phyloP scores from a whole-genome alignment of 352 stramenopile species.

The Phytophthora chlamydospora region DNA sequence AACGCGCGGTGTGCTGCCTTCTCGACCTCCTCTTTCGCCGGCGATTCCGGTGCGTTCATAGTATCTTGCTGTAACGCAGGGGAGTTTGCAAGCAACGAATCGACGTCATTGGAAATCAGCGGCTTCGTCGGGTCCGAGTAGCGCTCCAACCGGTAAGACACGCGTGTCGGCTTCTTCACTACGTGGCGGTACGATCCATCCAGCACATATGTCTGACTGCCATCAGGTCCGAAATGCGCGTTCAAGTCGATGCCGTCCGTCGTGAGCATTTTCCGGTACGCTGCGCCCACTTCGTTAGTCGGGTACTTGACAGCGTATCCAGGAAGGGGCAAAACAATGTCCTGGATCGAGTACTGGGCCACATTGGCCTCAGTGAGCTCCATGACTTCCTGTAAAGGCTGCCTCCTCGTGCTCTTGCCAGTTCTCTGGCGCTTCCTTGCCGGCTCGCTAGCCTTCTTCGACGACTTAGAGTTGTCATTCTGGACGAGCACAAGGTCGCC shows the following conservation, averaged over 20 bases:
- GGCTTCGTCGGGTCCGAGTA: constrained; percentile 91
- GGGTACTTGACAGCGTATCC: constrained; percentile 90
- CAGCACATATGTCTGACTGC: constrained; percentile 69
- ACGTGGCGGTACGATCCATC: constrained; percentile 92
- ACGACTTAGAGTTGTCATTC: constrained; percentile 14
- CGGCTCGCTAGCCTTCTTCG: constrained; percentile 26
- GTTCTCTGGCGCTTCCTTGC: constrained; percentile 45
- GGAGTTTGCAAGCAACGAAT: constrained; percentile 45
- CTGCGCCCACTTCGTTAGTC: constrained; percentile 61
- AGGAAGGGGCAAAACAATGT: constrained; percentile 95
- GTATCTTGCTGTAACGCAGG: constrained; percentile 2
- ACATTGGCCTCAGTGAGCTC: constrained; percentile 89
- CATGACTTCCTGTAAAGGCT: constrained; percentile 38
- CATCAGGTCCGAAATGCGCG: constrained; percentile 49
- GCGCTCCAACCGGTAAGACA: constrained; percentile 82
- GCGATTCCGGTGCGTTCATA: constrained; percentile 1
- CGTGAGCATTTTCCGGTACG: constrained; percentile 58
- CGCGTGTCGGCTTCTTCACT: constrained; percentile 86
- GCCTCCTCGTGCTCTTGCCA: constrained; percentile 23
- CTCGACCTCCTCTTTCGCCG: constrained; percentile 14
- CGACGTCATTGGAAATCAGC: constrained; percentile 91
- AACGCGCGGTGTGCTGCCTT: constrained; percentile 41
- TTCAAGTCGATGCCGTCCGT: constrained; percentile 68
- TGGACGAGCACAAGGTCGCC: constrained; percentile 90
- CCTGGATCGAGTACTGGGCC: constrained; percentile 86